These are phyloP conservation scores for Neonectria hederae DNA, from an alignment of 2,329 filamentous ascomycete genomes.

Conservation along the genomic window DNA sequence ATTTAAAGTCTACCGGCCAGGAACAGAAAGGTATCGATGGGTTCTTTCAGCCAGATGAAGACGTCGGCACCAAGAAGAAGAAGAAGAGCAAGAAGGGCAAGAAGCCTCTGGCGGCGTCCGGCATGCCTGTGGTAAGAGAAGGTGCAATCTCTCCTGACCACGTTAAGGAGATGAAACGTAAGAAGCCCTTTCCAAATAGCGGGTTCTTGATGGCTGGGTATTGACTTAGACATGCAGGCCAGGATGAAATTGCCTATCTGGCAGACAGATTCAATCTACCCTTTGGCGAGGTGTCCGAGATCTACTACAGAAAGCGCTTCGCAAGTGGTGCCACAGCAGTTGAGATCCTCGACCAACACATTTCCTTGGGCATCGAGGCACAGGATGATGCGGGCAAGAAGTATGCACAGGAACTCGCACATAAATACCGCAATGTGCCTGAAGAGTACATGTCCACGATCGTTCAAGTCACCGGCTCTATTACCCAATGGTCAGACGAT, in stretches of 20 bases:
- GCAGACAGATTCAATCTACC: constrained; percentile 55
- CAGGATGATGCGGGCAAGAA: constrained; percentile 44
- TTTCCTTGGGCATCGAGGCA: constrained; percentile 49
- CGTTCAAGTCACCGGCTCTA: constrained; percentile 51
- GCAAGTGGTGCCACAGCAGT: constrained; percentile 54
- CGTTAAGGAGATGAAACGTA: constrained; percentile 44
- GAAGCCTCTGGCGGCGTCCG: constrained; percentile 21
- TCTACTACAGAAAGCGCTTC: constrained; percentile 51
- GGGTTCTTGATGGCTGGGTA: neutral
- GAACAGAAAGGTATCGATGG: constrained; percentile 81
- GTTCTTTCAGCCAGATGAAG: constrained; percentile 70
- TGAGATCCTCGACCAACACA: constrained; percentile 55
- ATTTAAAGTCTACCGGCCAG: constrained; percentile 74
- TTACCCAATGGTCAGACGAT: constrained; percentile 49
- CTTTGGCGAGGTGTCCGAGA: constrained; percentile 51
- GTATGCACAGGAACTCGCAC: constrained; percentile 46
- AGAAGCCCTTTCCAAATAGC: constrained; percentile 6
- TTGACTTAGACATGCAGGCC: constrained; percentile 33
- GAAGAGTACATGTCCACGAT: constrained; percentile 54
- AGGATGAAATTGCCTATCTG: constrained; percentile 55
- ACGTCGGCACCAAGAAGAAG: constrained; percentile 51
- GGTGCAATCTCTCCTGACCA: constrained; percentile 29
- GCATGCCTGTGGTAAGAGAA: constrained; percentile 28
- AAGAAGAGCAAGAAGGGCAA: constrained; percentile 48
- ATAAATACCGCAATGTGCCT: constrained; percentile 55